Percentiles rank a stretch among this genome's conserved stretches.
Conservation (phyloP, 1,284 basidiomycete species). For the Malassezia equina region DNA sequence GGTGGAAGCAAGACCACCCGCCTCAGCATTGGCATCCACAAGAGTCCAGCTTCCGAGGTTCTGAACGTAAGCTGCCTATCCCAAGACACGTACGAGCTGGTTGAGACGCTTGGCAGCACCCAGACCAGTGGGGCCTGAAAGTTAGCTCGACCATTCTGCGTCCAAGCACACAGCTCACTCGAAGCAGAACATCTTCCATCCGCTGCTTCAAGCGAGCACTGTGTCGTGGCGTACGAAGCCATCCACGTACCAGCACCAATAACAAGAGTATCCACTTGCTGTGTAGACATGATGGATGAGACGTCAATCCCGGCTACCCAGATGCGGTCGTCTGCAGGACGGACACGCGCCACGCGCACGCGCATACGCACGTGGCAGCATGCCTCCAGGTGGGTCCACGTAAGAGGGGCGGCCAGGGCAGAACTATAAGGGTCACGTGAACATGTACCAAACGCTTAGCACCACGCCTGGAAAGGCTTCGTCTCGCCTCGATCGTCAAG, state of each 20-base stretch:
- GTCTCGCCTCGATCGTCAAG: conserved; percentile 14
- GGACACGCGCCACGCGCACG: neutral
- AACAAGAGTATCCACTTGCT: conserved; percentile 44
- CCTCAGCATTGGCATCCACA: conserved; percentile 50
- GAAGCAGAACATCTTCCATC: neutral
- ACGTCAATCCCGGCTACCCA: neutral
- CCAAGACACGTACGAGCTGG: conserved; percentile 48
- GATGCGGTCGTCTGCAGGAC: neutral
- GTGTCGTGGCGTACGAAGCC: neutral
- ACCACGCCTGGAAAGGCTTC: neutral
- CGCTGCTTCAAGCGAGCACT: neutral
- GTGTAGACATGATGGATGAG: conserved; percentile 5
- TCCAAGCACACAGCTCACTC: neutral
- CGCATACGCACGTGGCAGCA: conserved; percentile 2
- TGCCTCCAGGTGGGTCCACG: neutral
- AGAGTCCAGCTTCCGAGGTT: conserved; percentile 50
- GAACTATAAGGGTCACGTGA: conserved; percentile 5
- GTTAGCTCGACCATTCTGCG: neutral
- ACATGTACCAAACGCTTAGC: conserved; percentile 1
- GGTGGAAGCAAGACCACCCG: conserved; percentile 53
- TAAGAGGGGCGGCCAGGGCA: neutral
- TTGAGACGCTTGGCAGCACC: conserved; percentile 53
- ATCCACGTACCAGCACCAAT: conserved; percentile 39
- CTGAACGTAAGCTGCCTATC: conserved; percentile 22
- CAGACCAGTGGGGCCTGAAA: conserved; percentile 50